Conservation (phyloP, 192 early-diverging fungal species). For the Backusella parvicylindrica region DNA sequence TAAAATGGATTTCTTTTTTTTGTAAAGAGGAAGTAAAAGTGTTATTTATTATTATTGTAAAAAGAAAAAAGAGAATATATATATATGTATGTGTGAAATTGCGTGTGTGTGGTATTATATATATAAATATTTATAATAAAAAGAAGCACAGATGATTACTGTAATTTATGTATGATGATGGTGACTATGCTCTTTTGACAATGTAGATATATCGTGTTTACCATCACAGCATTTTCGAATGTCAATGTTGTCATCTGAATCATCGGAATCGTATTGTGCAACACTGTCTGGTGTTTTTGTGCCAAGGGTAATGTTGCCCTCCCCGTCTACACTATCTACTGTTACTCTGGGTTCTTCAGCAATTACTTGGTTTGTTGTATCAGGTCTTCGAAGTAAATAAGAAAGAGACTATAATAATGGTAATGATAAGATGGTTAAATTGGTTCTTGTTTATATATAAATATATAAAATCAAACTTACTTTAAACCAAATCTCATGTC, state of each 20-base stretch:
- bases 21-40: too few species aligned
- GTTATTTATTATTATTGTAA: too few species aligned
- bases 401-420: slow-evolving; percentile 19
- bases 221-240: slow-evolving; percentile 37
- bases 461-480: slow-evolving; percentile 41
- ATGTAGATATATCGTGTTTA: slow-evolving; percentile 26
- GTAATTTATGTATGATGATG: slow-evolving; percentile 1
- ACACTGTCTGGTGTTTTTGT: neutral
- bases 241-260: slow-evolving; percentile 24
- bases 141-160: neutral
- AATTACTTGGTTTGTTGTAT: neutral
- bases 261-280: slow-evolving; percentile 22
- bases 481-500: slow-evolving; percentile 74
- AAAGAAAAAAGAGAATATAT: too few species aligned
- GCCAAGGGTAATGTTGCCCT: neutral
- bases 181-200: slow-evolving; percentile 6
- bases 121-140: too few species aligned
- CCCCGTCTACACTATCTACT: neutral
- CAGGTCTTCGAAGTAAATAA: slow-evolving; percentile 23
- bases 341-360: slow-evolving; percentile 9
- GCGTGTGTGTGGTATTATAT: too few species aligned
- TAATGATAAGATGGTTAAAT: neutral
- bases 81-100: too few species aligned
- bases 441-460: too few species aligned
- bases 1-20: too few species aligned